Conservation (phyloP, 2,329 filamentous ascomycete species). For the Ascochyta lentis region DNA sequence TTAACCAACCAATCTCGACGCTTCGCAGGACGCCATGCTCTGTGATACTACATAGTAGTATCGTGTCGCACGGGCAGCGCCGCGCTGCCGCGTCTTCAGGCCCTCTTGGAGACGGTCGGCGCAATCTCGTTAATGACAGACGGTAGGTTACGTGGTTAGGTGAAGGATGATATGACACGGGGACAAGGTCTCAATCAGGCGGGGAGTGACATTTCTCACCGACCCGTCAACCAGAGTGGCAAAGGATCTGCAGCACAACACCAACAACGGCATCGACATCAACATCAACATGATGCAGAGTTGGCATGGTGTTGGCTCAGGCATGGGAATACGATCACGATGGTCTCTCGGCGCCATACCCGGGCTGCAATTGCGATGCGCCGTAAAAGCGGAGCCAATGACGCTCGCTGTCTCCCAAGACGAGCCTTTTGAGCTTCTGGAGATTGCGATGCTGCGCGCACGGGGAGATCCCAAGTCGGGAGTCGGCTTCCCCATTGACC, state of each 20-base stretch:
- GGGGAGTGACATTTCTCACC: slow-evolving; percentile 1
- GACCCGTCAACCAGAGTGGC: background rate
- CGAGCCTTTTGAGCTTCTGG: slow-evolving; percentile 6
- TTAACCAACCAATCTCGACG: background rate
- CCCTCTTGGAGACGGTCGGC: slow-evolving; percentile 12
- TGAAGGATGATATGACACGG: slow-evolving; percentile 2
- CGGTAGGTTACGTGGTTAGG: background rate
- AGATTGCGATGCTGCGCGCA: slow-evolving; percentile 18
- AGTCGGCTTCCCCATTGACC: slow-evolving; percentile 2
- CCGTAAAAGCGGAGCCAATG: slow-evolving; percentile 17
- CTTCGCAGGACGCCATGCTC: slow-evolving; percentile 4
- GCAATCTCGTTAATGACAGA: slow-evolving; percentile 12
- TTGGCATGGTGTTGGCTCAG: slow-evolving; percentile 14
- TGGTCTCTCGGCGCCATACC: slow-evolving; percentile 12
- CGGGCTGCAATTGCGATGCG: slow-evolving; percentile 16
- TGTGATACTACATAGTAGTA: background rate
- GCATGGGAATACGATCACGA: slow-evolving; percentile 7
- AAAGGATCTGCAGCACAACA: slow-evolving; percentile 6
- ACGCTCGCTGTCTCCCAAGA: slow-evolving; percentile 3
- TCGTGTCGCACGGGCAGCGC: slow-evolving; percentile 13
- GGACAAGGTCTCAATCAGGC: slow-evolving; percentile 3
- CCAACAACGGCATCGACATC: background rate
- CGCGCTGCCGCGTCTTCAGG: slow-evolving; percentile 17
- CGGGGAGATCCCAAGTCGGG: slow-evolving; percentile 14
- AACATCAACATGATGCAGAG: slow-evolving; percentile 8